Evolutionary conservation across 768 basidiomycete genomes (phyloP).

Genomic region (Termitomyces sp.): DNA sequence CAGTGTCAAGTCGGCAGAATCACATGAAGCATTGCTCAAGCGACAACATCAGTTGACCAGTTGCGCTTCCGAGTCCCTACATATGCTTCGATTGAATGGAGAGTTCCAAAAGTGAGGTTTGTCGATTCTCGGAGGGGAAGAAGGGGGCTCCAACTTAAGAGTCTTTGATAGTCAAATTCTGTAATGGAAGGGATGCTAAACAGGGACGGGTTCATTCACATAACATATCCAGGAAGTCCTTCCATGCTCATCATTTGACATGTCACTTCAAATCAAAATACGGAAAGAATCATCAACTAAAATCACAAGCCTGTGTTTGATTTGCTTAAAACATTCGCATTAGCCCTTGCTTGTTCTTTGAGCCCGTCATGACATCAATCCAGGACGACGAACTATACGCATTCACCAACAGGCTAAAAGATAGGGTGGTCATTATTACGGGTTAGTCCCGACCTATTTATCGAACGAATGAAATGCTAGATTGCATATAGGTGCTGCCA

Average conservation of each 20-base stretch:
- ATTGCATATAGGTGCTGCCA: conserved; percentile 34
- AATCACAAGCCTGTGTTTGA: conserved; percentile 1
- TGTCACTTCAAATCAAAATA: neutral
- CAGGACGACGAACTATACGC: conserved; percentile 40
- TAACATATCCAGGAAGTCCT: neutral
- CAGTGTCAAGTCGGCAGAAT: conserved; percentile 2
- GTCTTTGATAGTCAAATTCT: neutral
- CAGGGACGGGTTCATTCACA: too few relatives aligned
- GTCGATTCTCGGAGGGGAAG: neutral
- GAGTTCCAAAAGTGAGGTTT: neutral
- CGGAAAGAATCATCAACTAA: neutral
- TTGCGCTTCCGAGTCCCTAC: neutral
- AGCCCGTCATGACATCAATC: conserved; percentile 33
- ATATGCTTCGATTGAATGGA: neutral
- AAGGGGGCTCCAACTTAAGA: neutral
- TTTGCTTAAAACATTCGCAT: neutral
- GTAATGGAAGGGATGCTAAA: too few relatives aligned
- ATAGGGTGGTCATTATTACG: conserved; percentile 47
- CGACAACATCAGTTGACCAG: conserved; percentile 2
- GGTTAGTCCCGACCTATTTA: conserved; percentile 22
- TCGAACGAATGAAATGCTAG: neutral
- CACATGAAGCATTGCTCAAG: conserved; percentile 4
- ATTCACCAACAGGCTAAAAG: conserved; percentile 33
- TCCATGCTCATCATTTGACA: neutral
- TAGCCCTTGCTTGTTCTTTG: neutral